These are phyloP conservation scores for Agastache rugosa DNA, from an alignment of 257 asterid species.

Conservation along the genomic window DNA sequence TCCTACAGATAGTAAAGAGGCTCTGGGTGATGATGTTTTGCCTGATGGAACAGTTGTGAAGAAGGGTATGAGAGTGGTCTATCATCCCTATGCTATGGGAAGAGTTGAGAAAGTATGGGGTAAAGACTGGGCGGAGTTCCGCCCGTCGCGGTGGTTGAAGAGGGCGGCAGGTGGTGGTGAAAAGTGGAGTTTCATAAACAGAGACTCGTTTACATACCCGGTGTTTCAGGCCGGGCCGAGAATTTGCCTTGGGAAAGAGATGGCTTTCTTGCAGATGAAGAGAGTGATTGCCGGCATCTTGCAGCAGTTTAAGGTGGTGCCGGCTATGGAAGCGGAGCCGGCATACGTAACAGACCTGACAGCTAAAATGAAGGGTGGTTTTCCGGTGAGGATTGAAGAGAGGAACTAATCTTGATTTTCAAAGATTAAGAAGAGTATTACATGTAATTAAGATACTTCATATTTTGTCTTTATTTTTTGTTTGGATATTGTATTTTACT, in stretches of 20 bases:
- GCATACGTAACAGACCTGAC: constrained; percentile 30
- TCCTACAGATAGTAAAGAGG: constrained; percentile 48
- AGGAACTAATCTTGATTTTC: constrained; percentile 17
- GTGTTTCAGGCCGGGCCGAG: constrained; percentile 52
- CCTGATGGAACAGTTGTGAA: constrained; percentile 51
- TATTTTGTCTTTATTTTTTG: not conserved
- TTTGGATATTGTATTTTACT: not conserved
- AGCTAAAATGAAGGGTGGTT: constrained; percentile 49
- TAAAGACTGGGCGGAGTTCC: constrained; percentile 43
- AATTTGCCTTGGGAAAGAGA: constrained; percentile 45
- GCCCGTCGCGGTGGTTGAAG: constrained; percentile 44
- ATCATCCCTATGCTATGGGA: constrained; percentile 45
- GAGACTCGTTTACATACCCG: constrained; percentile 38
- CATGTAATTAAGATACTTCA: not conserved
- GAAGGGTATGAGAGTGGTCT: constrained; percentile 34
- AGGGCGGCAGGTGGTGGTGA: constrained; percentile 17
- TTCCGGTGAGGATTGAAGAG: constrained; percentile 44
- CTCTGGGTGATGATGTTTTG: constrained; percentile 44
- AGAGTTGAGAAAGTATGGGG: constrained; percentile 46
- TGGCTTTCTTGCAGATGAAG: constrained; percentile 49
- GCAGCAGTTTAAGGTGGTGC: constrained; percentile 42
- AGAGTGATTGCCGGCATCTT: constrained; percentile 39
- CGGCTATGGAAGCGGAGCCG: constrained; percentile 38
- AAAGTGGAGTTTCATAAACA: constrained; percentile 34
- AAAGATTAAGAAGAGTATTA: not conserved